These are phyloP conservation scores for Apiospora sp. DNA, from an alignment of 2,329 filamentous ascomycete species.

Conservation along the genomic window DNA sequence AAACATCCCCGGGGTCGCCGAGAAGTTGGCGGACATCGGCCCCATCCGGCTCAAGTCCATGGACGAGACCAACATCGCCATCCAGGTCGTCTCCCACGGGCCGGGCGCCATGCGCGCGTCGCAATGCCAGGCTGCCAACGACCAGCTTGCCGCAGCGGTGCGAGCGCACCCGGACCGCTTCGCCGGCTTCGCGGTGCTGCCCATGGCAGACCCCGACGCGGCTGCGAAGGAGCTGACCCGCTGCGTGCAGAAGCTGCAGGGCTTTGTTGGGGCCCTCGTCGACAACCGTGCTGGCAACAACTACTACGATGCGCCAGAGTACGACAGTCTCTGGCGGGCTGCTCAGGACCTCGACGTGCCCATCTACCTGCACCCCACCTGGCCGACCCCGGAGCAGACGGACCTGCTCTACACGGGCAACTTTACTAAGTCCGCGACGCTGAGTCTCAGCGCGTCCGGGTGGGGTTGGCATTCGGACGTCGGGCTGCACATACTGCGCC, in stretches of 20 bases:
- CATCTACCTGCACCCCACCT: slow-evolving; percentile 59
- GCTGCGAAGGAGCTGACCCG: slow-evolving; percentile 42
- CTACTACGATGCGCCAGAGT: slow-evolving; percentile 43
- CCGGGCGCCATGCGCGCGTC: slow-evolving; percentile 32
- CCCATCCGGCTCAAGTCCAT: slow-evolving; percentile 30
- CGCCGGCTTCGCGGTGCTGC: slow-evolving; percentile 41
- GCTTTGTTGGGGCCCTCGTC: slow-evolving; percentile 45
- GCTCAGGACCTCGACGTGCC: slow-evolving; percentile 56
- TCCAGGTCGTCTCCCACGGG: slow-evolving; percentile 39
- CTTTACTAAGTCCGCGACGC: slow-evolving; percentile 39
- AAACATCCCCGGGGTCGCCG: slow-evolving; percentile 27
- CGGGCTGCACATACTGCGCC: slow-evolving; percentile 43
- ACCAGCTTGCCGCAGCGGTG: slow-evolving; percentile 38
- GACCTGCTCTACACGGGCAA: slow-evolving; percentile 44
- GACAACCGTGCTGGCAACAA: slow-evolving; percentile 37
- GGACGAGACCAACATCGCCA: slow-evolving; percentile 35
- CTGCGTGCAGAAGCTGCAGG: slow-evolving; percentile 37
- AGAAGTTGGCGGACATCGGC: slow-evolving; percentile 32
- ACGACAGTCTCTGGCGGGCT: slow-evolving; percentile 41
- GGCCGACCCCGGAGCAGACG: slow-evolving; percentile 40
- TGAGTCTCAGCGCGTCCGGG: slow-evolving; percentile 34
- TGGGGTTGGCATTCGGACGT: slow-evolving; percentile 50
- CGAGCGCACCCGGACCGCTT: slow-evolving; percentile 37
- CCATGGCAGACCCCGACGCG: slow-evolving; percentile 40
- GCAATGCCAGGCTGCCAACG: slow-evolving; percentile 35